Evolutionary conservation across 768 basidiomycete species (phyloP).

Genomic region (Galerina marginata): DNA sequence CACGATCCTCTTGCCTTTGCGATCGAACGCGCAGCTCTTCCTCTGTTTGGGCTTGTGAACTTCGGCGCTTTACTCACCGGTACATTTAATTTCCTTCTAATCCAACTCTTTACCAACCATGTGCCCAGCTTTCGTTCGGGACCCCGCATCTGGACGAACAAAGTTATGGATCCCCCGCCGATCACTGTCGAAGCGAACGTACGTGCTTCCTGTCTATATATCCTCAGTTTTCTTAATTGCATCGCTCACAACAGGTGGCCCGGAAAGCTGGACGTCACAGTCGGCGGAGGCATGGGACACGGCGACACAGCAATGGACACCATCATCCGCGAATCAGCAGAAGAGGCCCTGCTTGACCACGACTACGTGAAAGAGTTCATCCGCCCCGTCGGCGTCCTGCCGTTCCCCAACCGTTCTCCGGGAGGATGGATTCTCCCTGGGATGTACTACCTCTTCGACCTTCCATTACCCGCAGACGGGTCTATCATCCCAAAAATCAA

Average conservation of each 20-base stretch:
- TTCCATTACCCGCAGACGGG: conserved; percentile 42
- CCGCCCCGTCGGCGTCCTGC: conserved; percentile 41
- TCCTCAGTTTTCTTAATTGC: neutral
- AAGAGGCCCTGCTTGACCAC: conserved; percentile 47
- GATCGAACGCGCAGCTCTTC: conserved; percentile 48
- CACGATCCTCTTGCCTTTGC: conserved; percentile 42
- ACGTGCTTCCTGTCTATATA: conserved; percentile 15
- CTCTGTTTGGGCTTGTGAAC: conserved; percentile 49
- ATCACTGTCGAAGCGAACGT: conserved; percentile 46
- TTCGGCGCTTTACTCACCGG: conserved; percentile 50
- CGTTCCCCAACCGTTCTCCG: conserved; percentile 48
- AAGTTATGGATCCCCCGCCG: conserved; percentile 48
- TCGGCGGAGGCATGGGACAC: conserved; percentile 47
- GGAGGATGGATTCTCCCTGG: conserved; percentile 50
- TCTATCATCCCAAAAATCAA: conserved; percentile 40
- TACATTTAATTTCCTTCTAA: conserved; percentile 13
- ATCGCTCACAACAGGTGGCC: conserved; percentile 33
- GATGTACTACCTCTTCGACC: conserved; percentile 50
- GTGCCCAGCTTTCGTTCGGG: conserved; percentile 38
- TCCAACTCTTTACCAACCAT: neutral
- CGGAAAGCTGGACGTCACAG: conserved; percentile 48
- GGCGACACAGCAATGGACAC: conserved; percentile 41
- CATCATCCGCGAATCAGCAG: conserved; percentile 46
- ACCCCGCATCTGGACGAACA: conserved; percentile 28
- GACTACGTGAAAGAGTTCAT: conserved; percentile 38